A percentile compares a stretch with the other conserved stretches of the same genome.
Evolutionary conservation across 139 green algal genomes (phyloP).

Genomic region (Desmodesmus armatus): DNA sequence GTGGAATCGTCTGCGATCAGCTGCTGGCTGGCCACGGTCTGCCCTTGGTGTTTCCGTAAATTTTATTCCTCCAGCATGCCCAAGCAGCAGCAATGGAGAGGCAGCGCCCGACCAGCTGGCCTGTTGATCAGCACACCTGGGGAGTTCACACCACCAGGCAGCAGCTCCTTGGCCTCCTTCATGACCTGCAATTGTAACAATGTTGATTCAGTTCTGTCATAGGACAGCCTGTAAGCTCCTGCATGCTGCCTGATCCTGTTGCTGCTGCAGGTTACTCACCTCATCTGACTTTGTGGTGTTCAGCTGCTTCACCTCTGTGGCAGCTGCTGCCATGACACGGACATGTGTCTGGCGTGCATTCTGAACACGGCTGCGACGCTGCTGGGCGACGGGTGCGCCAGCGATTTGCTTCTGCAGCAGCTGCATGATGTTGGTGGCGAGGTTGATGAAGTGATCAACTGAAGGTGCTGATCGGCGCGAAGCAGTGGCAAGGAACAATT

Average conservation of each 20-base stretch:
- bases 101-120: too few relatives aligned
- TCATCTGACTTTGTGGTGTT: conserved; percentile 63
- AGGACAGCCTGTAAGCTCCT: neutral
- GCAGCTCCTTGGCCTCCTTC: conserved; percentile 90
- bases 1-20: too few relatives aligned
- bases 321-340: conserved; percentile 17
- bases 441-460: too few relatives aligned
- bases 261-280: conserved; percentile 29
- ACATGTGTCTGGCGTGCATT: conserved; percentile 3
- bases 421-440: conserved; percentile 41
- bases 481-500: too few relatives aligned
- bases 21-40: too few relatives aligned
- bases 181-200: conserved; percentile 83
- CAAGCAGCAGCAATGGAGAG: too few relatives aligned
- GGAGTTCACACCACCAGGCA: conserved; percentile 98
- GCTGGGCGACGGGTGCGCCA: neutral
- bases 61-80: too few relatives aligned
- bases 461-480: too few relatives aligned
- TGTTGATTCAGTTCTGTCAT: neutral
- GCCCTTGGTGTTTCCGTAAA: too few relatives aligned
- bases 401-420: conserved; percentile 37
- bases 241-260: neutral
- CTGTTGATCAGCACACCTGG: too few relatives aligned
- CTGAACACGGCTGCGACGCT: conserved; percentile 6
- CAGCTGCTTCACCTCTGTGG: conserved; percentile 40